Evolutionary conservation across 2,329 filamentous ascomycete genomes (phyloP).

Genomic region (Pseudogymnoascus verrucosus): DNA sequence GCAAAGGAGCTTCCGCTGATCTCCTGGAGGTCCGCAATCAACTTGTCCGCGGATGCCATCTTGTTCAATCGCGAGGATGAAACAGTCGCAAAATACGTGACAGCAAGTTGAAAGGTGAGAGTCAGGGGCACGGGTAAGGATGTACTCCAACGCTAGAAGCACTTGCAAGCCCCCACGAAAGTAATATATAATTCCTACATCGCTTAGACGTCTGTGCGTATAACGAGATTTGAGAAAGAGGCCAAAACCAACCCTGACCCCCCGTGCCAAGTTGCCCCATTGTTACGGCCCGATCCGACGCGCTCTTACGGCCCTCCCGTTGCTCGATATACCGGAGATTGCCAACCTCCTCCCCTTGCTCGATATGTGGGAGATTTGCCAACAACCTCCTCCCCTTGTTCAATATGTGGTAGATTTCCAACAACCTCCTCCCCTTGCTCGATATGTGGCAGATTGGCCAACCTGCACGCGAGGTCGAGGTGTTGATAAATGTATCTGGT

Average conservation of each 20-base stretch:
- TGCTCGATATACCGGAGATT: no score
- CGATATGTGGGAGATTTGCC: background rate
- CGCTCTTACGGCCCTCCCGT: no score
- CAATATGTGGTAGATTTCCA: background rate
- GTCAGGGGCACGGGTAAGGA: slow-evolving; percentile 11
- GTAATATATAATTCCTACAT: background rate
- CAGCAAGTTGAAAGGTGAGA: slow-evolving; percentile 3
- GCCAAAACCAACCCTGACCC: background rate
- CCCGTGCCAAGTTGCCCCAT: background rate
- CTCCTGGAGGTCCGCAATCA: slow-evolving; percentile 18
- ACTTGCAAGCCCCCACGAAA: background rate
- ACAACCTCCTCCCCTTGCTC: background rate
- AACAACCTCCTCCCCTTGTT: background rate
- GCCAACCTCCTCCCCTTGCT: background rate
- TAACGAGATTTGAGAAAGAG: background rate
- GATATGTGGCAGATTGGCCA: background rate
- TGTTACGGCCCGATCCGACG: no score
- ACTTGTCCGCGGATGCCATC: slow-evolving; percentile 8
- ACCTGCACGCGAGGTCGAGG: background rate
- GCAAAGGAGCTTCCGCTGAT: slow-evolving; percentile 25
- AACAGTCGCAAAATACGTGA: background rate
- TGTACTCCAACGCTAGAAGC: slow-evolving; percentile 2
- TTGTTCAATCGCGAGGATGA: background rate
- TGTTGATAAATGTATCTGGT: background rate
- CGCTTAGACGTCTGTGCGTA: background rate